Percentiles rank a stretch among this genome's conserved stretches.
These are phyloP conservation scores for Boechera stricta DNA, from an alignment of 345 rosid species.

Conservation along the genomic window DNA sequence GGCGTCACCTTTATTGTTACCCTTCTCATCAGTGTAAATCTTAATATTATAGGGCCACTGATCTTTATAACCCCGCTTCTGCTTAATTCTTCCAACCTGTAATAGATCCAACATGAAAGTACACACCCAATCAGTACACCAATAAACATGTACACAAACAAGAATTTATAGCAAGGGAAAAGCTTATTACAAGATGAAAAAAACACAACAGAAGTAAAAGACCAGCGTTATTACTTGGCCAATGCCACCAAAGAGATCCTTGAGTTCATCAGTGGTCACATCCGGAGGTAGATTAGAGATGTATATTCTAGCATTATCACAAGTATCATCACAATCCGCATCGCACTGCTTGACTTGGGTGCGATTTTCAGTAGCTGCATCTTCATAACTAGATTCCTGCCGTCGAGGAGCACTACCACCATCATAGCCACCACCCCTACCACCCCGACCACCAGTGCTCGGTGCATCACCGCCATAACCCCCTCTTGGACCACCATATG, in stretches of 20 bases:
- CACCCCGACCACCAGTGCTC: constrained; percentile 57
- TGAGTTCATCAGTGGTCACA: constrained; percentile 87
- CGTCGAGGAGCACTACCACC: constrained; percentile 62
- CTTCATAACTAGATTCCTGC: constrained; percentile 61
- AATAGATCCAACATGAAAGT: constrained; percentile 15
- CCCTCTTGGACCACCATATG: constrained; percentile 75
- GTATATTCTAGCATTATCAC: constrained; percentile 94
- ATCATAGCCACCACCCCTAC: constrained; percentile 66
- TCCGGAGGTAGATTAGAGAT: constrained; percentile 95
- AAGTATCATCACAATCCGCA: constrained; percentile 74
- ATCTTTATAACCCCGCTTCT: constrained; percentile 96
- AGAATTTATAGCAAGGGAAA: constrained; percentile 13
- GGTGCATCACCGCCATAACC: constrained; percentile 66
- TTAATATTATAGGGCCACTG: constrained; percentile 99
- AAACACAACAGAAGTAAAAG: constrained; percentile 40
- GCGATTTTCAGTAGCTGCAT: constrained; percentile 51
- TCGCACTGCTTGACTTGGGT: constrained; percentile 87
- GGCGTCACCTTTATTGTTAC: constrained; percentile 92
- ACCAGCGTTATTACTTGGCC: constrained; percentile 75
- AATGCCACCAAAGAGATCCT: constrained; percentile 94
- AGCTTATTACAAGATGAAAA: not conserved
- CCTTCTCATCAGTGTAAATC: constrained; percentile 90
- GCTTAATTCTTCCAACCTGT: constrained; percentile 95
- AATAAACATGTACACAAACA: constrained; percentile 29
- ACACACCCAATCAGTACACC: constrained; percentile 24